phyloP scores from a whole-genome alignment of 116 monocot genomes.

The Trichopus zeylanicus region DNA sequence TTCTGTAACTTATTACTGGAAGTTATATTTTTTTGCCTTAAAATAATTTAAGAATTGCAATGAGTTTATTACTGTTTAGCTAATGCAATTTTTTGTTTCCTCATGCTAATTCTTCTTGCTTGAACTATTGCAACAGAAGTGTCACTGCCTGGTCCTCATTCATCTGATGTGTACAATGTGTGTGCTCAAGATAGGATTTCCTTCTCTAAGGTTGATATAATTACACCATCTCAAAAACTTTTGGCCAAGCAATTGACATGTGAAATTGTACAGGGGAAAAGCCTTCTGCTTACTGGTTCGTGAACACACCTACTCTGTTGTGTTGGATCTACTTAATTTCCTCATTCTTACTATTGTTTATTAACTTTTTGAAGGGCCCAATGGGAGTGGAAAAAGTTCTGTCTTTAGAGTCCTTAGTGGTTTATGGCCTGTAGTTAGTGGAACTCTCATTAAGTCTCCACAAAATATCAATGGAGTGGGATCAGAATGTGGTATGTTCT shows the following conservation, averaged over 20 bases:
- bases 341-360: constrained; percentile 4
- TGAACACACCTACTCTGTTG: not conserved
- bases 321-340: not conserved
- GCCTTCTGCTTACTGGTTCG: constrained; percentile 90
- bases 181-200: constrained; percentile 59
- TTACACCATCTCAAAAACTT: constrained; percentile 84
- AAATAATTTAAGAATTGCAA: no score
- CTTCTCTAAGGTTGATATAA: constrained; percentile 72
- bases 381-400: constrained; percentile 99
- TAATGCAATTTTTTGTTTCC: not conserved
- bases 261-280: constrained; percentile 68
- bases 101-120: not conserved
- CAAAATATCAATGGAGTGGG: constrained; percentile 5
- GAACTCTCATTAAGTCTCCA: constrained; percentile 55
- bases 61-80: no score
- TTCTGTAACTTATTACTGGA: not conserved
- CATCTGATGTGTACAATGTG: constrained; percentile 17
- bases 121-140: constrained; percentile 19
- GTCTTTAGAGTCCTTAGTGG: constrained; percentile 88
- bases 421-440: constrained; percentile 79
- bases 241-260: constrained; percentile 71
- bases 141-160: constrained; percentile 8
- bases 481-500: constrained; percentile 47
- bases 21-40: no score
- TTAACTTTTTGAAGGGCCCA: constrained; percentile 64